Percentiles rank a stretch among this genome's conserved stretches.
Evolutionary conservation across 148 eudicot species (phyloP).

Genomic region (Agrostemma githago): DNA sequence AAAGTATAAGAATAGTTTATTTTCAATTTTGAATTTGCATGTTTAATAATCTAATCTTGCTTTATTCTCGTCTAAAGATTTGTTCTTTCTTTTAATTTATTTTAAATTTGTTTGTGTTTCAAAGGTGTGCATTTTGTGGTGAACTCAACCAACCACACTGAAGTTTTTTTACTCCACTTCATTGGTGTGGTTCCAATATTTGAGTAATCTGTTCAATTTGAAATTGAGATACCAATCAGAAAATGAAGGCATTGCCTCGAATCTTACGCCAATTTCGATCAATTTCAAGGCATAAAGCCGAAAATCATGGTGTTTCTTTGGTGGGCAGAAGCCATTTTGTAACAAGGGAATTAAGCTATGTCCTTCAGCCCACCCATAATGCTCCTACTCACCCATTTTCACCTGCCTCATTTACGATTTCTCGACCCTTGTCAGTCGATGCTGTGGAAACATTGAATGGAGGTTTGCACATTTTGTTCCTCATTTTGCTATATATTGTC

Average conservation of each 20-base stretch:
- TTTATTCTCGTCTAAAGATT: too few relatives aligned
- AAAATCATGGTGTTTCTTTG: slow-evolving; percentile 23
- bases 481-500: slow-evolving; percentile 28
- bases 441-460: too few relatives aligned
- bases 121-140: slow-evolving; percentile 19
- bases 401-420: too few relatives aligned
- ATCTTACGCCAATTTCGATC: slow-evolving; percentile 37
- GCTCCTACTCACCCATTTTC: slow-evolving; percentile 20
- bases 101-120: slow-evolving; percentile 20
- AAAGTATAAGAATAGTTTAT: too few relatives aligned
- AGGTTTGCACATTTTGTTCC: too few relatives aligned
- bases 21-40: too few relatives aligned
- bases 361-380: slow-evolving; percentile 26
- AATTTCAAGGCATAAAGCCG: slow-evolving; percentile 32
- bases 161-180: slow-evolving; percentile 21
- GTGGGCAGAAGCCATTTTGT: slow-evolving; percentile 27
- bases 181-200: slow-evolving; percentile 19
- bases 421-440: too few relatives aligned
- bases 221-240: slow-evolving; percentile 15
- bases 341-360: slow-evolving; percentile 20
- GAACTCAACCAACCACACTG: slow-evolving; percentile 16
- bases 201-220: slow-evolving; percentile 6
- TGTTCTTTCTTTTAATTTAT: too few relatives aligned
- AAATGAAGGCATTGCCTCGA: slow-evolving; percentile 51
- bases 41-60: too few relatives aligned